Conservation (phyloP, 2,329 filamentous ascomycete genomes). For the Lecanosticta acicola region DNA sequence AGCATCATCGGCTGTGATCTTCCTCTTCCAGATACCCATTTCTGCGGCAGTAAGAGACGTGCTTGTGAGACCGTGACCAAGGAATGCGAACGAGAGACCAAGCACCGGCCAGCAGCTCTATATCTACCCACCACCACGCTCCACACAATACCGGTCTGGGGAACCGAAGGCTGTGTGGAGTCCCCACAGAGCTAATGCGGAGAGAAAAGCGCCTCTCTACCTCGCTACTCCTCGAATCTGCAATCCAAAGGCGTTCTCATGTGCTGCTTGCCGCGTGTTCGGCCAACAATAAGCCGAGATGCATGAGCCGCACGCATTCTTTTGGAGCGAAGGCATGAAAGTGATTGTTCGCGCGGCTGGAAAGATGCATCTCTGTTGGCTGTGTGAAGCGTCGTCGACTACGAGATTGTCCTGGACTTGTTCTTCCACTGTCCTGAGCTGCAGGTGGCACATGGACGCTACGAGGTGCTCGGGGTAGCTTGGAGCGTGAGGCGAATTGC, state of each 20-base stretch:
- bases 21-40: not conserved
- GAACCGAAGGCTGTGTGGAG: not conserved
- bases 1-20: not conserved
- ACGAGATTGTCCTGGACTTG: not conserved
- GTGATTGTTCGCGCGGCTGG: too few relatives aligned
- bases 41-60: not conserved
- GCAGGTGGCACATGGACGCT: not conserved
- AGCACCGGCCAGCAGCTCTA: not conserved
- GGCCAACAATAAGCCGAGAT: not conserved
- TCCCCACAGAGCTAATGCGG: not conserved
- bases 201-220: not conserved
- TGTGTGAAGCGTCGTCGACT: not conserved
- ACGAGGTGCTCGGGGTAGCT: not conserved
- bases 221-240: too few relatives aligned
- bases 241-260: not conserved
- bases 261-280: not conserved
- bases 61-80: not conserved
- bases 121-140: not conserved
- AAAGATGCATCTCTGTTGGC: too few relatives aligned
- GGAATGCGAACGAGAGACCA: not conserved
- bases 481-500: too few relatives aligned
- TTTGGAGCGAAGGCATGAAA: not conserved
- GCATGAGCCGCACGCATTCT: not conserved
- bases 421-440: not conserved
- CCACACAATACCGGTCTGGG: not conserved